Evolutionary conservation across 495 filamentous ascomycete species (phyloP).

Genomic region (Aspergillus diversus): DNA sequence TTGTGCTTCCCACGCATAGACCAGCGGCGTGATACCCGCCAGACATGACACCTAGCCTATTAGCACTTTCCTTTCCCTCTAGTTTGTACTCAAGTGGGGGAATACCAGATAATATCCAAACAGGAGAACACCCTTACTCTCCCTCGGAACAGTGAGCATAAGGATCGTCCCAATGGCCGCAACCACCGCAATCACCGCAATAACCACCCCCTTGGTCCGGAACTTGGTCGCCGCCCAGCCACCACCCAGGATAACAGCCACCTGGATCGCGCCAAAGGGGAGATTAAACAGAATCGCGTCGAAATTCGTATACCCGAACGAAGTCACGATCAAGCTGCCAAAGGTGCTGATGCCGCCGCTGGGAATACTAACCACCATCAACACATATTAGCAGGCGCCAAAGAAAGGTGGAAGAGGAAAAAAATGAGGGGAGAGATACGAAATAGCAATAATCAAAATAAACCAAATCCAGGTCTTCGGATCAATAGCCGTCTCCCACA

Average conservation of each 20-base stretch:
- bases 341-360: conserved; percentile 44
- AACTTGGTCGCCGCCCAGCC: conserved; percentile 48
- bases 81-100: too few relatives aligned
- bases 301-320: conserved; percentile 38
- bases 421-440: conserved; percentile 19
- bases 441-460: conserved; percentile 31
- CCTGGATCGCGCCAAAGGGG: conserved; percentile 45
- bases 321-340: conserved; percentile 39
- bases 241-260: conserved; percentile 45
- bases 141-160: conserved; percentile 29
- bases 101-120: conserved; percentile 34
- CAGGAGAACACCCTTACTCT: conserved; percentile 30
- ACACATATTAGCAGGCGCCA: too few relatives aligned
- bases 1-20: conserved; percentile 36
- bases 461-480: conserved; percentile 45
- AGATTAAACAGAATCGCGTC: conserved; percentile 40
- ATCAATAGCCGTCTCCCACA: conserved; percentile 48
- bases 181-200: conserved; percentile 22
- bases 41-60: conserved; percentile 29
- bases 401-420: too few relatives aligned
- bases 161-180: conserved; percentile 29
- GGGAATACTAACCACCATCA: conserved; percentile 24
- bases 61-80: background rate
- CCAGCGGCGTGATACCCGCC: conserved; percentile 32
- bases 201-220: conserved; percentile 29